Percentiles rank a stretch among this genome's conserved stretches.
Conservation (phyloP, 139 green algal species). For the Penium margaritaceum region DNA sequence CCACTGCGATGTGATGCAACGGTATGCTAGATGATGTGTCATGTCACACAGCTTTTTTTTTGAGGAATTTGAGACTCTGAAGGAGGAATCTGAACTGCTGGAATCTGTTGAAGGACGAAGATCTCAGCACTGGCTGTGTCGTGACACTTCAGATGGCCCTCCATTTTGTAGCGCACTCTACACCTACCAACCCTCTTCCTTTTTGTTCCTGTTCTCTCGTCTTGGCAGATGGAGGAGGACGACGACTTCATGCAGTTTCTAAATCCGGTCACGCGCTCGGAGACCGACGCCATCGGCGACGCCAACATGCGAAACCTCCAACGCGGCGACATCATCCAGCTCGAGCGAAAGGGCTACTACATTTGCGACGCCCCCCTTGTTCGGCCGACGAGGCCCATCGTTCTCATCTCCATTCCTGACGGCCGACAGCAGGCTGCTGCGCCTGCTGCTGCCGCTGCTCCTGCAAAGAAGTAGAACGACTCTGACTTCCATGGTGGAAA, state of each 20-base stretch:
- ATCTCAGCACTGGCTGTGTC: too few species aligned
- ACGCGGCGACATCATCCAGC: conserved; percentile 89
- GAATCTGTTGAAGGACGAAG: too few species aligned
- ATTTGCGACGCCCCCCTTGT: conserved; percentile 75
- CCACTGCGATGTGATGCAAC: too few species aligned
- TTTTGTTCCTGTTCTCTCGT: background rate
- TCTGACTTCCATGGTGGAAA: too few species aligned
- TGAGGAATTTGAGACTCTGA: too few species aligned
- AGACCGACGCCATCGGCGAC: conserved; percentile 69
- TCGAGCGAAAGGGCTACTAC: conserved; percentile 95
- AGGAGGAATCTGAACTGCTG: too few species aligned
- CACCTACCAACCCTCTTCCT: background rate
- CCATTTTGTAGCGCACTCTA: too few species aligned
- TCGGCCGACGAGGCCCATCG: conserved; percentile 56
- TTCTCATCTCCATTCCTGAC: conserved; percentile 90
- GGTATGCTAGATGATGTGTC: too few species aligned
- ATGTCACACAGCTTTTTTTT: too few species aligned
- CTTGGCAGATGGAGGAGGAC: conserved; percentile 69
- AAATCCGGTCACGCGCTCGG: conserved; percentile 43
- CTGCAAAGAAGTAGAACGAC: background rate
- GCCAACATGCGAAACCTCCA: conserved; percentile 82
- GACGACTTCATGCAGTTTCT: conserved; percentile 74
- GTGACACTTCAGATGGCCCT: too few species aligned
- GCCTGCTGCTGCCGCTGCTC: conserved; percentile 1
- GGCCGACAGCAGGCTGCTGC: conserved; percentile 53